Conservation (phyloP, 768 basidiomycete species). For the Mycena alexandri region DNA sequence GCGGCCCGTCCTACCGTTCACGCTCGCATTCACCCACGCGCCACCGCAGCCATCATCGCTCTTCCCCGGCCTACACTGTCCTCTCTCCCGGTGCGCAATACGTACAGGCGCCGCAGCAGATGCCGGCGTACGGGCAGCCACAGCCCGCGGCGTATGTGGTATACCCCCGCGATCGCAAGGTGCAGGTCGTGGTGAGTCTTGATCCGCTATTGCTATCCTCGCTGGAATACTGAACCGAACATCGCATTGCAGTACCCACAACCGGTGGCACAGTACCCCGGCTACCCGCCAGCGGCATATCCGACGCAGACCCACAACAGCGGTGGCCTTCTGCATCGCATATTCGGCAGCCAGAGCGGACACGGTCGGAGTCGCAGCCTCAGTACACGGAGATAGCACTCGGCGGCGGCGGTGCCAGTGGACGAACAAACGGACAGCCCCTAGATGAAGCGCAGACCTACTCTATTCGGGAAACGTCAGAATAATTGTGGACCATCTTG, state of each 20-base stretch:
- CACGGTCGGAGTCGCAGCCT: no score
- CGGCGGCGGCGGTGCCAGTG: no score
- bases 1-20: neutral
- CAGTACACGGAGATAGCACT: no score
- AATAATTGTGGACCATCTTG: no score
- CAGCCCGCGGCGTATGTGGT: constrained; percentile 20
- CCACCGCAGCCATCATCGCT: constrained; percentile 9
- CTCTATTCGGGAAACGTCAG: no score
- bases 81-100: no score
- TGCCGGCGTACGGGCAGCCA: neutral
- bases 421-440: no score
- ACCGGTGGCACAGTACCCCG: neutral
- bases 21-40: constrained; percentile 25
- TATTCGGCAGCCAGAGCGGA: no score
- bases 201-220: no score
- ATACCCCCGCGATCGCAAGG: constrained; percentile 8
- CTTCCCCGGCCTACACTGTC: constrained; percentile 7
- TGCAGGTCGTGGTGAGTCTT: constrained; percentile 24
- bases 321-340: neutral
- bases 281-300: constrained; percentile 5
- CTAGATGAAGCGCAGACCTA: no score
- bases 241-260: constrained; percentile 1
- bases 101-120: neutral
- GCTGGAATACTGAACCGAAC: neutral
- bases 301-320: neutral